Conservation (phyloP, 1,284 basidiomycete species). For the Cerioporus squamosus region DNA sequence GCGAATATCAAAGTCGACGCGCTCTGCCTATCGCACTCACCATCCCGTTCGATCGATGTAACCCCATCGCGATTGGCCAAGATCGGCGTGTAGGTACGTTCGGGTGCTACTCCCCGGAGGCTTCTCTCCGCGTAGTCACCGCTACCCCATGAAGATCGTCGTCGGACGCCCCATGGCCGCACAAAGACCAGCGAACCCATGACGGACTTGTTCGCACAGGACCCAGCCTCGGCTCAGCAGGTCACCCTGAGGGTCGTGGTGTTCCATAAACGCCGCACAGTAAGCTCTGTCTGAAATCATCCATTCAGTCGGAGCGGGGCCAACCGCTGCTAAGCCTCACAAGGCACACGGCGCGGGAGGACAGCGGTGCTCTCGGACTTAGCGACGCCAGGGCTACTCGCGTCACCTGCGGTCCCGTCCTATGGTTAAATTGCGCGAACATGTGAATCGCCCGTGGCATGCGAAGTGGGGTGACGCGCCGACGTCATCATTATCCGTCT, state of each 20-base stretch:
- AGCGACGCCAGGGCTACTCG: constrained; percentile 10
- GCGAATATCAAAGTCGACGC: not conserved
- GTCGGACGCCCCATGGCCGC: not conserved
- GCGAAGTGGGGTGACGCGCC: not conserved
- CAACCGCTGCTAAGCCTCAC: not conserved
- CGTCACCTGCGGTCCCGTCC: constrained; percentile 11
- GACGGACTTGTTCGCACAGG: too few relatives aligned
- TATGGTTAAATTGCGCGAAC: constrained; percentile 20
- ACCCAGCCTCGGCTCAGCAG: too few relatives aligned
- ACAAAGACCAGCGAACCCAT: too few relatives aligned
- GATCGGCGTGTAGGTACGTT: not conserved
- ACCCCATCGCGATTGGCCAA: not conserved
- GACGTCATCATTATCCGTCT: constrained; percentile 12
- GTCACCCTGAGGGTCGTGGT: too few relatives aligned
- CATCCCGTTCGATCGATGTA: not conserved
- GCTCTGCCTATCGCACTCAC: not conserved
- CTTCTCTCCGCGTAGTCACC: not conserved
- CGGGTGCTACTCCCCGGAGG: not conserved
- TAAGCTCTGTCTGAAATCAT: too few relatives aligned
- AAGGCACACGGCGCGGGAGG: not conserved
- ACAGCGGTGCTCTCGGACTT: not conserved
- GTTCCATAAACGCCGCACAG: too few relatives aligned
- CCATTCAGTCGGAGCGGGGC: too few relatives aligned
- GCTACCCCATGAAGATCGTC: constrained; percentile 11
- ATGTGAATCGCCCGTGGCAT: not conserved